These are phyloP conservation scores for Papiliotrema laurentii DNA, from an alignment of 1,284 basidiomycete species.

Conservation along the genomic window DNA sequence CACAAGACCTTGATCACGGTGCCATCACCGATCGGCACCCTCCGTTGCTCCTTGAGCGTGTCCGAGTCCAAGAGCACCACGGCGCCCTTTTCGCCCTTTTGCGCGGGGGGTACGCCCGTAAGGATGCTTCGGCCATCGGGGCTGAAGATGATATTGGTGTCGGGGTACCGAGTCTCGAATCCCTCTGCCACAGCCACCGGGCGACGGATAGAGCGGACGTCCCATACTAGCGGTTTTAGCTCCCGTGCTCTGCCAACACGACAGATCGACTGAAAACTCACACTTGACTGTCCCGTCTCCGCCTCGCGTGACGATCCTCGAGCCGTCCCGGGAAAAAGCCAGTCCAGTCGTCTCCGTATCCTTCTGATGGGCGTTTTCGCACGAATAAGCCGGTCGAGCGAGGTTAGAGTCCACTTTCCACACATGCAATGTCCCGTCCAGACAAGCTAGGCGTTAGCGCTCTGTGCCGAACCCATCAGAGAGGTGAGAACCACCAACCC, in stretches of 20 bases:
- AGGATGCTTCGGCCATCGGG: conserved; percentile 82
- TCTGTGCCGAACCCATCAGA: not conserved
- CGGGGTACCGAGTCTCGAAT: conserved; percentile 75
- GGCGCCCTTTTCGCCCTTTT: conserved; percentile 60
- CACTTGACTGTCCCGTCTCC: conserved; percentile 92
- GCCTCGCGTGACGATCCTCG: conserved; percentile 75
- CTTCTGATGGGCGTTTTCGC: conserved; percentile 80
- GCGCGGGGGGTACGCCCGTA: conserved; percentile 60
- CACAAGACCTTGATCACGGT: conserved; percentile 84
- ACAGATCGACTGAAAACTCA: conserved; percentile 52
- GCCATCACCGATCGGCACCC: conserved; percentile 61
- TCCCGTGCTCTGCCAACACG: too few relatives aligned
- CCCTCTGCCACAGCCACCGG: conserved; percentile 63
- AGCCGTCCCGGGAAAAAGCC: conserved; percentile 76
- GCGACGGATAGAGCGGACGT: conserved; percentile 79
- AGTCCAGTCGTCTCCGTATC: conserved; percentile 78
- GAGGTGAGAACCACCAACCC: conserved; percentile 38
- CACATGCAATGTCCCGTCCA: conserved; percentile 86
- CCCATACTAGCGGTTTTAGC: conserved; percentile 83
- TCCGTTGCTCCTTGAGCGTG: conserved; percentile 59
- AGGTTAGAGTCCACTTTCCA: conserved; percentile 93
- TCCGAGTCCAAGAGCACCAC: conserved; percentile 69
- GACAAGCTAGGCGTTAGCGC: conserved; percentile 58
- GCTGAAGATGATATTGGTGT: conserved; percentile 88
- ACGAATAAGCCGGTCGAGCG: conserved; percentile 76